Conservation (phyloP, 768 basidiomycete genomes). For the Daedaleopsis sinensis region DNA sequence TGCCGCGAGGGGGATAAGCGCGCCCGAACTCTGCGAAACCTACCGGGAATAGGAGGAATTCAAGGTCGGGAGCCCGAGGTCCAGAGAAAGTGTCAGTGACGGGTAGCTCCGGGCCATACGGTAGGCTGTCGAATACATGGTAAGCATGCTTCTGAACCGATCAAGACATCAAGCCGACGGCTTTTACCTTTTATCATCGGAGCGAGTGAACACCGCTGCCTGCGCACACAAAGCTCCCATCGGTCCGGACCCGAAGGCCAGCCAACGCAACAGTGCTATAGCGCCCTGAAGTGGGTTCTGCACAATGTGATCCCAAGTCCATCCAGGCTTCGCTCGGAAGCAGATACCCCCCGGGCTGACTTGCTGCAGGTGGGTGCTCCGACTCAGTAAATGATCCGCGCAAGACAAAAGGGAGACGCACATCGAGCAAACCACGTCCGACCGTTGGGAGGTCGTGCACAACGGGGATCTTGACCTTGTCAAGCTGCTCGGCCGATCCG, state of each 20-base stretch:
- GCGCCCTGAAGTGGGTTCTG: slow-evolving; percentile 8
- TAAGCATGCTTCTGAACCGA: background rate
- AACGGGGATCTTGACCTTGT: slow-evolving; percentile 45
- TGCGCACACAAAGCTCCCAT: background rate
- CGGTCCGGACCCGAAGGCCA: background rate
- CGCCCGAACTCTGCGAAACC: background rate
- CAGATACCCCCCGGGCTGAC: slow-evolving; percentile 40
- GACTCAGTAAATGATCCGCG: slow-evolving; percentile 39
- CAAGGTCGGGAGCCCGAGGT: slow-evolving; percentile 1
- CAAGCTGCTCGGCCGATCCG: slow-evolving; percentile 54
- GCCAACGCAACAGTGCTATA: slow-evolving; percentile 6
- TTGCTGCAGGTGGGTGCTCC: slow-evolving; percentile 45
- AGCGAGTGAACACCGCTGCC: slow-evolving; percentile 2
- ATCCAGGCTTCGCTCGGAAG: slow-evolving; percentile 50
- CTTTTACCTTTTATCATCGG: slow-evolving; percentile 4
- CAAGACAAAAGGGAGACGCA: slow-evolving; percentile 2
- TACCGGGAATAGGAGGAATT: background rate
- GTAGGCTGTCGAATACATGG: background rate
- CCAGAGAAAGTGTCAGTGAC: background rate
- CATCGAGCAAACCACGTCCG: slow-evolving; percentile 59
- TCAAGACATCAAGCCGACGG: background rate
- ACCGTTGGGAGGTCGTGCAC: slow-evolving; percentile 56
- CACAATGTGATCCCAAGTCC: slow-evolving; percentile 60
- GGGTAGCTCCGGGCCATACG: background rate
- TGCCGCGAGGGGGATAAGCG: background rate